Evolutionary conservation across 106 monocot genomes (phyloP), one percentile per base, ranked within the genome.

Genomic region (Agapanthus africanus): DNA sequence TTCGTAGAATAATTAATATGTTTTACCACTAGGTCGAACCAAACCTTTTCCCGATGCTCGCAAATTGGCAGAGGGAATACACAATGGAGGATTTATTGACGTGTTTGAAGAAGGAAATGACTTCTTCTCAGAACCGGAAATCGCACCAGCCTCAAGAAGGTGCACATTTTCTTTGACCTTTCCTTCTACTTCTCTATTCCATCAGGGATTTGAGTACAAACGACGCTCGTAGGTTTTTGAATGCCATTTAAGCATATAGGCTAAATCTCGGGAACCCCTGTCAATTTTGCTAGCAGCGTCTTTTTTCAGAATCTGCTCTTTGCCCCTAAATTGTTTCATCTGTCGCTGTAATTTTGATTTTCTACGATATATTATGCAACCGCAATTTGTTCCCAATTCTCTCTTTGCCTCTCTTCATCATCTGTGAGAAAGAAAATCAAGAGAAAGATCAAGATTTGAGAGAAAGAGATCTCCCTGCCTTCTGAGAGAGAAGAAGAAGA

Each of bases 81-180:
- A 87, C 83, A 18, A 83, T 87, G 83, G 80, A 87, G 50, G 83
- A 87, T 65, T 75, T 87, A 47, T 65, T 87, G 11, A 78, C 69
- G 16, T 37, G 35, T 44, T 75, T 87, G 61, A 87, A 83, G 78
- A 87, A 83, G 33, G 83, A 87, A 39, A 87, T 87, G 87, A 52
- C 71, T 25, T 65, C 87, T 69, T 72, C 83, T 54, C 83, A 87
- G 37, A 87, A 87, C 68, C n/a, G 87, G 49, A 83, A 42, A 40
- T 75, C 83, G 11, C 51, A 66, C 49, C 87, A 83, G 39, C 87
- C 78, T 40, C 75, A 54, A 19, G 87, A 87, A 74, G 83, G 87
- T 81, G 64, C n/a, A n/a, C 25, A 15, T 15, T 34, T 25, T 54
- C 22, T 25, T 54, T 5, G 25, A 21, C n/a, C 52, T 54, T 21